Base-by-base conservation (phyloP, 768 basidiomycete genomes). In the Pulveroboletus ravenelii region DNA sequence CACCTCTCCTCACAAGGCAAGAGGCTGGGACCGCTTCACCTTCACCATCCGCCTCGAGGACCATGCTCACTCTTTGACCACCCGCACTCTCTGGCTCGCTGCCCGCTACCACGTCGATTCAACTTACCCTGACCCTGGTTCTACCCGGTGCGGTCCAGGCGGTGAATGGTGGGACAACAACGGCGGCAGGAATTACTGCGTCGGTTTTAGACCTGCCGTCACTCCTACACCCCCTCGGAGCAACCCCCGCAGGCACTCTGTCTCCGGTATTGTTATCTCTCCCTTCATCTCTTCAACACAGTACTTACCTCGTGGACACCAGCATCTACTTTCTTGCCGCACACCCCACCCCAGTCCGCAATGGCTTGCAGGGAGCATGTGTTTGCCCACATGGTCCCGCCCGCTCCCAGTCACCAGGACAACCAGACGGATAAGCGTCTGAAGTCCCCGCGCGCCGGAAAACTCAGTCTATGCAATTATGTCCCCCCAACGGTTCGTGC, bases 121-220 rank as follows among this genome's bases (percentile, higher is more conserved):
- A 1, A 52, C 55, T 17, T 57, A 56, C 43, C 66, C 59, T 0
- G 41, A 31, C 9, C 59, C 55, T 47, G 54, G 56, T 2, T 56
- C 48, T 15, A 30, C 25, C 10, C n/a, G 62, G 60, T 59, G 70
- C 62, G 67, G 76, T 61, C 62, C 69, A 8, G 79, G 75, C 15
- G 79, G 79, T 1, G 94, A 98, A 71, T 88, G 86, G 78, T 98
- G 95, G 95, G 95, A 98, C 70, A 94, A 93, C 64, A 95, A 95
- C 58, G 69, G 58, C 3, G 85, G 84, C 0, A 56, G 65, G 55
- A 94, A 98, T 65, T 97, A 94, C 72, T 72, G 78, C 23, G 71
- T 96, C 46, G 74, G 69, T 23, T 98, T 97, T 70, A 65, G 69
- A 45, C 30, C 59, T 10, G 48, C 45, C 7, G 6, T 49, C 5